Base-by-base conservation (phyloP, 306 rosid genomes). In the Datisca glomerata region DNA sequence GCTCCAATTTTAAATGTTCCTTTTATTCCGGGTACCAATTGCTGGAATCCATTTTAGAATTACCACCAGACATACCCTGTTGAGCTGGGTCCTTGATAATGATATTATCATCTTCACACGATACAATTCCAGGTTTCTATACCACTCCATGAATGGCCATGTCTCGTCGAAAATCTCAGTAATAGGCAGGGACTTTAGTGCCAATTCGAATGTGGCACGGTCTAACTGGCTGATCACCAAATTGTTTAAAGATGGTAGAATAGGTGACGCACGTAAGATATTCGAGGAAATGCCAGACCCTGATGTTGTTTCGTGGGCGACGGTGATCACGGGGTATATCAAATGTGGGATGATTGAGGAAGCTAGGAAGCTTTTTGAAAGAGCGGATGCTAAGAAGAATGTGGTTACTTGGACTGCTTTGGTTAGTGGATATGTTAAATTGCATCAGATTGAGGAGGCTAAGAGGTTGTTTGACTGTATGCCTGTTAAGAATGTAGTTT, bases 371-470 rank as follows among this genome's bases (percentile, higher is more conserved):
- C 32, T 72, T 52, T 72, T 72, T 43, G 71, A 67, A 37, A 54
- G 71, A 41, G 21, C 2, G 24, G 79, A 67, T 31, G 59, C 79
- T n/a, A 23, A 54, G 43, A 72, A 59, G 37, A 65, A 72, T 38
- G 79, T 72, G 10, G 32, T 72, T 45, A 67, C 79, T 24, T 72
- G 79, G 79, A 72, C 79, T 1, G 74, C 70, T 1, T 50, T 67
- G 65, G 55, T 72, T 18, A 44, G 64, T 35, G 79, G 74, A 21
- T 72, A 62, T 41, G 18, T 54, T 22, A 60, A 65, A 66, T 23
- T 33, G 47, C 34, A 29, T 12, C 49, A 39, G 48, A 46, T 72
- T 24, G 49, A 55, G 55, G 68, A 63, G 23, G 79, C 71, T 3
- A 69, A 64, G 50, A 27, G 37, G 24, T 25, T 72, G 65, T 72